Conservation (phyloP, 1,284 basidiomycete species). For the Fomitopsis palustris region DNA sequence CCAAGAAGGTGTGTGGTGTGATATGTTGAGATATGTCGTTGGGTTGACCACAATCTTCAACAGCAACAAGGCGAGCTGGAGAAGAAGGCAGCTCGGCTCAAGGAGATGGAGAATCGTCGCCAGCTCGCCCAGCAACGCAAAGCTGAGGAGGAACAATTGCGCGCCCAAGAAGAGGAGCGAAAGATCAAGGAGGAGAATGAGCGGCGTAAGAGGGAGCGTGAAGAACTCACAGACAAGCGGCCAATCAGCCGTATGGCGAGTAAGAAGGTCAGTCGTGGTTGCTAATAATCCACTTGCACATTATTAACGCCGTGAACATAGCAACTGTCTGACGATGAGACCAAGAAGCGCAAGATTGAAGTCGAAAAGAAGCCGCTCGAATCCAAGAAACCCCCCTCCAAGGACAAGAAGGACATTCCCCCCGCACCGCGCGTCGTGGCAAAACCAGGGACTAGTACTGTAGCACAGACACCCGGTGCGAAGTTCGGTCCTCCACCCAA, state of each 20-base stretch:
- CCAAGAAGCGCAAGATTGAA: conserved; percentile 71
- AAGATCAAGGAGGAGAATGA: conserved; percentile 70
- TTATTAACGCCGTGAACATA: conserved; percentile 7
- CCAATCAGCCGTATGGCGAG: conserved; percentile 38
- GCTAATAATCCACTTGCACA: not conserved
- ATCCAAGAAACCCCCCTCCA: conserved; percentile 51
- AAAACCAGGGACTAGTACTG: conserved; percentile 25
- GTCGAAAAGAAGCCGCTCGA: conserved; percentile 51
- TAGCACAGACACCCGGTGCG: conserved; percentile 12
- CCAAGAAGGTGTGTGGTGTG: conserved; percentile 66
- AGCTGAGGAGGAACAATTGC: conserved; percentile 72
- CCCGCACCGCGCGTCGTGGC: conserved; percentile 33
- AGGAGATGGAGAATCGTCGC: conserved; percentile 77
- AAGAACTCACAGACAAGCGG: conserved; percentile 69
- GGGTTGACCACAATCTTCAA: no score
- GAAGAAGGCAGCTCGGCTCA: conserved; percentile 69
- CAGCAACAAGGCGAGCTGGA: conserved; percentile 83
- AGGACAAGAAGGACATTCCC: conserved; percentile 36
- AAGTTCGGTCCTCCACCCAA: conserved; percentile 26
- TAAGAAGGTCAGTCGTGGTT: conserved; percentile 51
- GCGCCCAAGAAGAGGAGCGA: conserved; percentile 60
- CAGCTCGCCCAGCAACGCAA: conserved; percentile 71
- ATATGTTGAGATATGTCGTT: no score
- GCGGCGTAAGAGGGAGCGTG: conserved; percentile 68
- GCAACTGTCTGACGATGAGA: conserved; percentile 52